phyloP scores from a whole-genome alignment of 2,329 filamentous ascomycete genomes.

The Cladobotryum protrusum region DNA sequence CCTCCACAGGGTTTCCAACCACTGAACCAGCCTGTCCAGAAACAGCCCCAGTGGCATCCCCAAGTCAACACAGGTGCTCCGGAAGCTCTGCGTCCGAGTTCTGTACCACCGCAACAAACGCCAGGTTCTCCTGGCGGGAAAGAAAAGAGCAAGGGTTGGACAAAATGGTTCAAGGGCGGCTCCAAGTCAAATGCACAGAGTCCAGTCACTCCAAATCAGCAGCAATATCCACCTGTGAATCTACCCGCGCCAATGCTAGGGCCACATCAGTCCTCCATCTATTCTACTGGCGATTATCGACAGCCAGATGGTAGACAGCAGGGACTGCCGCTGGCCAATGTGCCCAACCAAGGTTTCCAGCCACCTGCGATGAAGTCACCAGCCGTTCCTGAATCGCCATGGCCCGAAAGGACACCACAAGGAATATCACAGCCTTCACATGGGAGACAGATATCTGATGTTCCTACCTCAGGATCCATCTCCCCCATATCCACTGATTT shows the following conservation, averaged over 20 bases:
- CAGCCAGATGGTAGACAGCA: constrained; percentile 8
- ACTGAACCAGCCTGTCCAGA: background rate
- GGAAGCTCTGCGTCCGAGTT: background rate
- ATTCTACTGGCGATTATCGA: background rate
- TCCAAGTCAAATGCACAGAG: constrained; percentile 13
- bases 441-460: background rate
- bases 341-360: constrained; percentile 1
- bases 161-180: constrained; percentile 25
- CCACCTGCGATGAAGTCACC: background rate
- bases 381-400: background rate
- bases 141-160: constrained; percentile 23
- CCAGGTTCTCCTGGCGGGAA: constrained; percentile 5
- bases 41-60: constrained; percentile 2
- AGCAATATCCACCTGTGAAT: constrained; percentile 1
- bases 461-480: background rate
- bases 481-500: constrained; percentile 4
- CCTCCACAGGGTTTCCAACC: constrained; percentile 1
- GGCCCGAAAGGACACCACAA: background rate
- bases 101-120: background rate
- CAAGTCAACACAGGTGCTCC: background rate
- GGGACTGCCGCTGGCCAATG: constrained; percentile 1
- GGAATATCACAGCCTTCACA: background rate
- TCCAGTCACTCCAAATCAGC: constrained; percentile 2
- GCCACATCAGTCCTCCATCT: constrained; percentile 4
- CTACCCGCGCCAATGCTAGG: background rate